Base-by-base conservation (phyloP, 208 protist genomes). In the Lotmaria passim region DNA sequence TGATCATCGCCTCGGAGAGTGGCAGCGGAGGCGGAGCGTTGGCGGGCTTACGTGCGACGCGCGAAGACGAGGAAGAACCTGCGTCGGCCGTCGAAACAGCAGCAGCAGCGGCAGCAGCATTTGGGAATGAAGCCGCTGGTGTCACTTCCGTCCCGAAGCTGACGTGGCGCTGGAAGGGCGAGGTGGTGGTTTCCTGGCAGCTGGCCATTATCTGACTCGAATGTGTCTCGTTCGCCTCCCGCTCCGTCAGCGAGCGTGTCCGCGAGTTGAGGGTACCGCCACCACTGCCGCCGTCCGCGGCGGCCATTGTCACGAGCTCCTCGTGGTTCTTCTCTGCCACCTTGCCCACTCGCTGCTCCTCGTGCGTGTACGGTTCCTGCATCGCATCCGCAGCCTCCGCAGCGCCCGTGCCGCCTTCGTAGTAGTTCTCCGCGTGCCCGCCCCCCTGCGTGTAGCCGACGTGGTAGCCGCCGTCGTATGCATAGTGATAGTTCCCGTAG, bases 91-190 rank as follows among this genome's bases (percentile, higher is more conserved):
- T 19, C 5, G 3, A n/a, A n/a, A n/a, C n/a, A n/a, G n/a, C n/a
- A n/a, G n/a, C n/a, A n/a, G n/a, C n/a, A n/a, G n/a, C 24, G 10
- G n/a, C 38, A 21, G 36, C 28, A 21, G 28, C 33, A 3, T 2
- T 4, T 8, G 44, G 8, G 1, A 28, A 10, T n/a, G 39, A 3
- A 7, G 43, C 44, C 7, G 46, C n/a, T 1, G 44, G 6, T 26
- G 19, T 19, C 28, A 23, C 39, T 17, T 52, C 58, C 14, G n/a
- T 33, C 17, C 34, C 75, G 28, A 71, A 80, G 61, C 57, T 61
- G 36, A 71, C 67, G 36, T 71, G 62, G 5, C 62, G 68, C 33
- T 34, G 67, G 57, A 36, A 48, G 8, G 62, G 64, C 23, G 59
- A 73, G 3, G 19, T 36, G 12, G 44, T 26, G 0, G 36, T 30